These are phyloP conservation scores for Leishmania tropica DNA, from an alignment of 208 protist species.

Conservation along the genomic window DNA sequence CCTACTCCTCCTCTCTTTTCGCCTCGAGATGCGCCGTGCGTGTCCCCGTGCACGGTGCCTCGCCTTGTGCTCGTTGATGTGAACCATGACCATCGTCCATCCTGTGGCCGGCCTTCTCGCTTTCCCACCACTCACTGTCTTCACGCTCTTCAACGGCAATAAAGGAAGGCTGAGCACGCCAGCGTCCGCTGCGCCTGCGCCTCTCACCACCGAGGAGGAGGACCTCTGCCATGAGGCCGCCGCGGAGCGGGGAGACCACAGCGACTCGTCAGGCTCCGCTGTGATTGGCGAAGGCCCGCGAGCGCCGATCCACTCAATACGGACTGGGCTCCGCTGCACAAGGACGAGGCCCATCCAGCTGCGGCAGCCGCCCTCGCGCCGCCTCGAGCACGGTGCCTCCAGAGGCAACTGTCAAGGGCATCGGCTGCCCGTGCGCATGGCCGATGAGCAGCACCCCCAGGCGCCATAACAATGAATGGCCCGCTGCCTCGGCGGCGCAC, in stretches of 20 bases:
- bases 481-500: constrained; percentile 45
- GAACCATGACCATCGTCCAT: neutral
- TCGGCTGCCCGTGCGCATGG: constrained; percentile 45
- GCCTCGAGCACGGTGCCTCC: constrained; percentile 11
- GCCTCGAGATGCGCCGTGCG: too few relatives aligned
- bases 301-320: neutral
- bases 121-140: neutral
- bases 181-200: neutral
- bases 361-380: neutral
- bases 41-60: too few relatives aligned
- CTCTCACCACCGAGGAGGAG: neutral
- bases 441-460: constrained; percentile 29
- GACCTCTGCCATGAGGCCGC: neutral
- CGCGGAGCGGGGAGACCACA: neutral
- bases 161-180: too few relatives aligned
- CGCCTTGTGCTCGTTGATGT: too few relatives aligned
- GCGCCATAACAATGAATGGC: constrained; percentile 31
- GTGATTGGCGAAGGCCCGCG: neutral
- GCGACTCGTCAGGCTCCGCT: neutral
- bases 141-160: neutral
- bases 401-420: neutral
- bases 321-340: neutral
- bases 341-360: constrained; percentile 12
- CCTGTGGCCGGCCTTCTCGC: neutral
- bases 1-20: too few relatives aligned